phyloP scores from a whole-genome alignment of 164 flowering plant genomes.

The Chimonanthus praecox region DNA sequence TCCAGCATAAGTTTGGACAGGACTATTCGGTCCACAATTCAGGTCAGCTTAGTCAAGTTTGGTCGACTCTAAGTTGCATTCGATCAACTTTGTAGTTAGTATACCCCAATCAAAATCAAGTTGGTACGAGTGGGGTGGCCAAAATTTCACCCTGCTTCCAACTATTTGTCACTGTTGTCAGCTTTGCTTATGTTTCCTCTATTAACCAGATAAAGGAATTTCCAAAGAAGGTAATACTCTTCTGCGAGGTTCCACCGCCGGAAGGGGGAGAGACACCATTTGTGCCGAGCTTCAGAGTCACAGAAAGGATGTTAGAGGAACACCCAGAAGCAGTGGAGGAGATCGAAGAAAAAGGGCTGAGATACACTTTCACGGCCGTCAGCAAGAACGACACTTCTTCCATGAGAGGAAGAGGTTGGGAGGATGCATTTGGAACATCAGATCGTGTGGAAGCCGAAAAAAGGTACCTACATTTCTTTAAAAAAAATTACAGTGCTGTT shows the following conservation, averaged over 20 bases:
- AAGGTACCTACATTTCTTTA: conserved; percentile 19
- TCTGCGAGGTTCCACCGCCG: conserved; percentile 56
- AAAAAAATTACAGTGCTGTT: too few species aligned
- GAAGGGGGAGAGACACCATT: conserved; percentile 63
- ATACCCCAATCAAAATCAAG: too few species aligned
- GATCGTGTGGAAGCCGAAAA: conserved; percentile 44
- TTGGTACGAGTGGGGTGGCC: too few species aligned
- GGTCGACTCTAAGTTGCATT: too few species aligned
- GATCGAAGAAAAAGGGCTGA: conserved; percentile 43
- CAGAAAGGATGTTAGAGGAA: conserved; percentile 50
- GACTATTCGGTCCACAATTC: too few species aligned
- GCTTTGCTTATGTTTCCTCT: too few species aligned
- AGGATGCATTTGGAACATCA: conserved; percentile 50
- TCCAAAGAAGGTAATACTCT: conserved; percentile 44
- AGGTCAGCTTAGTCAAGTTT: too few species aligned
- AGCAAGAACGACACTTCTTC: conserved; percentile 40
- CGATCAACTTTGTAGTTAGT: too few species aligned
- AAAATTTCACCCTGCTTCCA: too few species aligned
- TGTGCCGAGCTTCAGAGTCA: conserved; percentile 51
- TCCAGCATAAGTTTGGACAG: too few species aligned
- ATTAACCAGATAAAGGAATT: conserved; percentile 39
- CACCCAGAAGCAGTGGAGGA: conserved; percentile 51
- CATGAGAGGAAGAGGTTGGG: conserved; percentile 67
- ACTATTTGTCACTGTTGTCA: too few species aligned
- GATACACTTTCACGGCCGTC: conserved; percentile 44